These are phyloP conservation scores for Castanea mollissima DNA, from an alignment of 306 rosid species.

Conservation along the genomic window DNA sequence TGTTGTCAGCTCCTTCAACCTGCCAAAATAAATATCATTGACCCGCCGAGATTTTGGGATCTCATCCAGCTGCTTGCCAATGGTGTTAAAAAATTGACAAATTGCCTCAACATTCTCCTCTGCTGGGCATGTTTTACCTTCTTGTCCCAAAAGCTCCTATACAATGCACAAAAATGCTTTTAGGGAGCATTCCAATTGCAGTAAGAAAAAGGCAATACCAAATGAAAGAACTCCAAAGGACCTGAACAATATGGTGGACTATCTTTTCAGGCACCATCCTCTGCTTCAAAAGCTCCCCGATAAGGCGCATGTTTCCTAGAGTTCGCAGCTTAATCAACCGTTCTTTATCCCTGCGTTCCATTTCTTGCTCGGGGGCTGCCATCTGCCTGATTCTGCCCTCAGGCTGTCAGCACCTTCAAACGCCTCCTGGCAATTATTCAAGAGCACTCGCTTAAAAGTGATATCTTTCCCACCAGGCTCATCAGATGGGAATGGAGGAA, in stretches of 20 bases:
- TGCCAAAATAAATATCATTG: too few relatives aligned
- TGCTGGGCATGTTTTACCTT: constrained; percentile 29
- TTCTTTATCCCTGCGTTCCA: constrained; percentile 42
- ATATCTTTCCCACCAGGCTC: too few relatives aligned
- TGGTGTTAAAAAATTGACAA: neutral
- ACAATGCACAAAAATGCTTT: neutral
- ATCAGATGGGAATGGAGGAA: too few relatives aligned
- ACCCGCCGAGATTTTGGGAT: too few relatives aligned
- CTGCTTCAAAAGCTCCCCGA: constrained; percentile 44
- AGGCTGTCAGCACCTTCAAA: constrained; percentile 42
- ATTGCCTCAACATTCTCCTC: constrained; percentile 51
- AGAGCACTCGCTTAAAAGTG: too few relatives aligned
- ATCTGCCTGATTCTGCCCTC: constrained; percentile 38
- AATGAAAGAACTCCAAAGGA: constrained; percentile 1
- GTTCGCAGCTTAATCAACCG: constrained; percentile 38
- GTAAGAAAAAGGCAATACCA: neutral
- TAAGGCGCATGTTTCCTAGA: constrained; percentile 44
- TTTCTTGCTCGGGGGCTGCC: constrained; percentile 39
- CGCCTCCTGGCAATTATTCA: constrained; percentile 39
- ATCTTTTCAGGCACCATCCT: constrained; percentile 45
- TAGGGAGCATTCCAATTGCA: neutral
- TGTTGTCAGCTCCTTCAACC: too few relatives aligned
- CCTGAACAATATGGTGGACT: constrained; percentile 49
- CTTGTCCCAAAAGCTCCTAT: constrained; percentile 41
- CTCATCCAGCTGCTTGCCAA: too few relatives aligned